Evolutionary conservation across 495 filamentous ascomycete species (phyloP).

Genomic region (Achaetomiella virescens): DNA sequence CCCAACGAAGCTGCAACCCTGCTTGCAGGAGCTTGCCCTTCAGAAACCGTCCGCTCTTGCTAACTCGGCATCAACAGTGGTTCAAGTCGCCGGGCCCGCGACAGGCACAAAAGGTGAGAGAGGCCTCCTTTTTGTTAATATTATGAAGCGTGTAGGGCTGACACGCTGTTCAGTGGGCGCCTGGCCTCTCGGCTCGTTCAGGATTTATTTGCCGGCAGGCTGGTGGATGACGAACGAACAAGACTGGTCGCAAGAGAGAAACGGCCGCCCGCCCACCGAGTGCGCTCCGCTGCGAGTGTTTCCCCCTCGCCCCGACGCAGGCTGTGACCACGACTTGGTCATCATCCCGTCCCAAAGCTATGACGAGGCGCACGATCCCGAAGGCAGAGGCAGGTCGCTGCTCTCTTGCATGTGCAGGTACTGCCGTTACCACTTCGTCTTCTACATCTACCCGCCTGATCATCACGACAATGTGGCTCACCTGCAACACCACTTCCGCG

Average conservation of each 20-base stretch:
- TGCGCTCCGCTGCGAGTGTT: slow-evolving; percentile 16
- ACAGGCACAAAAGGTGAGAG: not conserved
- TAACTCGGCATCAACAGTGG: slow-evolving; percentile 8
- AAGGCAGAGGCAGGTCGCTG: slow-evolving; percentile 1
- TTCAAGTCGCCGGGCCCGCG: not conserved
- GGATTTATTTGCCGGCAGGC: slow-evolving; percentile 20
- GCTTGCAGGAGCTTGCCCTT: not conserved
- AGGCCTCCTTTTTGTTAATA: too few species aligned
- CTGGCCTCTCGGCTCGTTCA: slow-evolving; percentile 22
- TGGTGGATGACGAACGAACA: not conserved
- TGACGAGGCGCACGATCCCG: slow-evolving; percentile 12
- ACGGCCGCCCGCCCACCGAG: not conserved
- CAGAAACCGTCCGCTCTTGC: not conserved
- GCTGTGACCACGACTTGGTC: slow-evolving; percentile 23
- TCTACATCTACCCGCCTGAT: slow-evolving; percentile 15
- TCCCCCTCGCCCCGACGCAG: not conserved
- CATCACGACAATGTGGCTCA: not conserved
- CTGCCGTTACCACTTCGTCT: slow-evolving; percentile 32
- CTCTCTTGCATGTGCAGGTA: slow-evolving; percentile 27
- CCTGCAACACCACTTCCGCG: slow-evolving; percentile 24
- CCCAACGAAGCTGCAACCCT: not conserved
- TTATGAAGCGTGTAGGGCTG: not conserved
- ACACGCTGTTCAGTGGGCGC: slow-evolving; percentile 11
- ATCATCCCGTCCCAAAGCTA: slow-evolving; percentile 20
- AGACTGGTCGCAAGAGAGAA: not conserved